Evolutionary conservation across 2,329 filamentous ascomycete species (phyloP), one percentile per base, ranked within the genome.

Genomic region (Eurotiales sp.): DNA sequence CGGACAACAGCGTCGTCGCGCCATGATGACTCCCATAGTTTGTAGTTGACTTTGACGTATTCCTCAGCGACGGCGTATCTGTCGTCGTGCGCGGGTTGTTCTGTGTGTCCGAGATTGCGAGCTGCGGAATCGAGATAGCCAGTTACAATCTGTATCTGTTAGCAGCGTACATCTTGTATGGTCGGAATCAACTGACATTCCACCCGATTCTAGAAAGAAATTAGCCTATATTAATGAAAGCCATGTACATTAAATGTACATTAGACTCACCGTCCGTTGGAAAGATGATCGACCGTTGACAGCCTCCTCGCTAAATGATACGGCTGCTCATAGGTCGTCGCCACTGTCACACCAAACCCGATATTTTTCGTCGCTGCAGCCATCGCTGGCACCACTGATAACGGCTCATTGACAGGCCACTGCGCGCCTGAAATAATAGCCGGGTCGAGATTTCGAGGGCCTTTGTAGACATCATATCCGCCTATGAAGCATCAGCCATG

Each of bases 361-460:
- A 88, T 77, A 52, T 75, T 85, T 56, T 80, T 77, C 0, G 85
- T 87, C 0, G 74, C 84, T 1, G 84, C 83, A 1, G 84, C 84
- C 83, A 87, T 85, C 2, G 84, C 83, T 2, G 83, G 76, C 0
- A 87, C 73, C 2, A 83, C 76, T 1, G 79, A 77, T 1, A 87
- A 61, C 0, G 84, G 84, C 62, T 88, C 84, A 54, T 85, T 86
- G n/a, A 87, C 81, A 0, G 85, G 85, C 77, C 82, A 87, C 64
- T 88, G 85, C 0, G 84, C 82, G 1, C 82, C 85, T 0, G 82
- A 80, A 1, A 75, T 64, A 44, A 86, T 77, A 0, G 83, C 81
- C 0, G 84, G 78, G 3, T 78, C 76, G 2, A 87, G 72, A 54
- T 80, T 84, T 3, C 72, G 67, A 0, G 80, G 80, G 0, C 82